These are phyloP conservation scores for Domatiomyces catenatus DNA, from an alignment of 2,329 filamentous ascomycete species.

Conservation along the genomic window DNA sequence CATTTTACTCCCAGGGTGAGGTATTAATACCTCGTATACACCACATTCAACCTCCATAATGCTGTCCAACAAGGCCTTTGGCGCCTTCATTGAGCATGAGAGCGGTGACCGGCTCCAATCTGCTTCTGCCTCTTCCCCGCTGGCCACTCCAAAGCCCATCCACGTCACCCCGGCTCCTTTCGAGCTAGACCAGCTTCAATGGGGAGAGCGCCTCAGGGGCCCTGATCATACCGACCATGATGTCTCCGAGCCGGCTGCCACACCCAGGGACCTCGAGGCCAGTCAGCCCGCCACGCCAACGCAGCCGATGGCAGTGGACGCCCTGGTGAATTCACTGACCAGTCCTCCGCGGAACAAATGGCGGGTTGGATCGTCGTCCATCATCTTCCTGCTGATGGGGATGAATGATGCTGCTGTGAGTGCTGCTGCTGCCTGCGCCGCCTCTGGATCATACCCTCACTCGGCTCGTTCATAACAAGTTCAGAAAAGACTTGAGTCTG, in stretches of 20 bases:
- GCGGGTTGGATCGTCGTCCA: constrained; percentile 47
- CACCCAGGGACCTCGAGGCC: constrained; percentile 18
- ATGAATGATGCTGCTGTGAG: constrained; percentile 51
- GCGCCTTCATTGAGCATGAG: constrained; percentile 30
- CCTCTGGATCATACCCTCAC: too few species aligned
- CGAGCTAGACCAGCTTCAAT: constrained; percentile 12
- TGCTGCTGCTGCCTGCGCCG: not conserved
- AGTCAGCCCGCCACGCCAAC: constrained; percentile 15
- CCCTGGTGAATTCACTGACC: constrained; percentile 16
- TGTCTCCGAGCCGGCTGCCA: constrained; percentile 6
- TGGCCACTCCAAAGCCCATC: constrained; percentile 4
- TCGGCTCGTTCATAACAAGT: too few species aligned
- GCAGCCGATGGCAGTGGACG: constrained; percentile 13
- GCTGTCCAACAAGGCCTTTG: constrained; percentile 25
- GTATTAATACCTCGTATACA: too few species aligned
- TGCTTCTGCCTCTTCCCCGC: not conserved
- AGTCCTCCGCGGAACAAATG: constrained; percentile 49
- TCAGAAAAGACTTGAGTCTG: not conserved
- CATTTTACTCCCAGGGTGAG: not conserved
- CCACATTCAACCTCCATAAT: constrained; percentile 3
- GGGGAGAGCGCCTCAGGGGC: constrained; percentile 11
- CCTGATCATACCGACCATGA: constrained; percentile 3
- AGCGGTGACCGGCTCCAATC: constrained; percentile 13
- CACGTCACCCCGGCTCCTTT: constrained; percentile 10
- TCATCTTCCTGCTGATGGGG: constrained; percentile 54